A percentile compares a stretch with the other conserved stretches of the same genome.
Conservation (phyloP, 176 grass and related monocot genomes). For the Urochloa ruziziensis region DNA sequence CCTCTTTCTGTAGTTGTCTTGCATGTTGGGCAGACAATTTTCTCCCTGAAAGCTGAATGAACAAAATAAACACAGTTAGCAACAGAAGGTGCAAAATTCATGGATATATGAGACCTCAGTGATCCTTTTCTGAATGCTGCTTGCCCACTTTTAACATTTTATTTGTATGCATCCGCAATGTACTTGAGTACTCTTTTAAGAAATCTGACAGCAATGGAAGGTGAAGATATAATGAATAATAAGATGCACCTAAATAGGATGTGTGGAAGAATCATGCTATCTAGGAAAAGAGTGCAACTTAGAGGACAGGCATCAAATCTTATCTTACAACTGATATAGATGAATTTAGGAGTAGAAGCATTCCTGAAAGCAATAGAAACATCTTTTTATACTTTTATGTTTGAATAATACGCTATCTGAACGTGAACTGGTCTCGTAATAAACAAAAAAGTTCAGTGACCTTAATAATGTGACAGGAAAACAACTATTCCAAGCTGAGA, state of each 20-base stretch:
- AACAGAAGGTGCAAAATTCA: background rate
- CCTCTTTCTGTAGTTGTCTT: slow-evolving; percentile 54
- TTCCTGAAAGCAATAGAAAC: slow-evolving; percentile 15
- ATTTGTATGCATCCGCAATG: too few species aligned
- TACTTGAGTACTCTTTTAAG: too few species aligned
- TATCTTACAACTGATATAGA: background rate
- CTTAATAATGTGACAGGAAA: background rate
- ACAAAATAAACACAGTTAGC: slow-evolving; percentile 31
- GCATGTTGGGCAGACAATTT: slow-evolving; percentile 59
- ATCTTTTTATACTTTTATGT: background rate
- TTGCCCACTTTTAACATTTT: too few species aligned
- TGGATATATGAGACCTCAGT: too few species aligned
- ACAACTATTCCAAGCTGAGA: background rate
- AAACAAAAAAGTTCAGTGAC: background rate
- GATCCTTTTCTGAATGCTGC: too few species aligned
- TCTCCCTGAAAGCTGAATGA: slow-evolving; percentile 49
- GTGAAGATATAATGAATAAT: too few species aligned
- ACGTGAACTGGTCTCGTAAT: background rate
- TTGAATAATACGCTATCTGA: background rate
- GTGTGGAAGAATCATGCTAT: background rate
- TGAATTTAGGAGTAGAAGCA: background rate
- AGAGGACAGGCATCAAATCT: background rate
- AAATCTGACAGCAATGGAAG: too few species aligned
- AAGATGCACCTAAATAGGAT: too few species aligned
- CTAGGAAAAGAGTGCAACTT: background rate